Evolutionary conservation across 768 basidiomycete genomes (phyloP), one percentile per base, ranked within the genome.

Genomic region (Mycena latifolia): DNA sequence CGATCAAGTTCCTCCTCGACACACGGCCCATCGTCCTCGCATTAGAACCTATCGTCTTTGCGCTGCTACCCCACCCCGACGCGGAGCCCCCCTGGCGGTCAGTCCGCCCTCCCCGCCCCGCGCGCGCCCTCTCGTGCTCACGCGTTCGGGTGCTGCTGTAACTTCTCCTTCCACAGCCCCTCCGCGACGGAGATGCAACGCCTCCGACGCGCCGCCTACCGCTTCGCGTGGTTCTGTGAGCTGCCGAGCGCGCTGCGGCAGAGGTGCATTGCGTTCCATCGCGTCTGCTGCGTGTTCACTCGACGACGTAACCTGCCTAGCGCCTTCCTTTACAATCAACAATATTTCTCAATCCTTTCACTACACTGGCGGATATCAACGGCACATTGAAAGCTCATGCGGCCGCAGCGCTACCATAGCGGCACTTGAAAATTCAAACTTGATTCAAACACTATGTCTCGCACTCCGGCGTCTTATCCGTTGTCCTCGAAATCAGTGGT

Each of bases 1-100:
- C 53, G n/a, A 57, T 66, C 59, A 61, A 66, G 41, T 57, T 61
- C 35, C 65, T 66, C 50, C 6, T 55, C 6, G 58, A 29, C 12
- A n/a, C 39, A 9, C 47, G 50, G 3, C n/a, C 37, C 9, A 27
- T 27, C 14, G n/a, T 66, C 27, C 53, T 61, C 18, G 50, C 29
- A 20, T 54, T 61, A 12, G 48, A 51, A 29, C 59, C 55, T 18
- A 37, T 66, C 27, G 48, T 66, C 15, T 61, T 66, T 11, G 46
- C 39, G 29, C 24, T 46, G n/a, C 41, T 61, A 15, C 22, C 45
- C n/a, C 35, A 60, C 6, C 37, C 46, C 5, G 64, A 60, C 39
- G 39, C 50, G 12, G 59, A 55, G 45, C 39, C 50, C n/a, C 20
- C 43, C 22, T 47, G 59, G 28, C 46, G 58, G 59, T 66, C 55